phyloP scores from a whole-genome alignment of 148 eudicot species.

The Nepenthes gracilis region DNA sequence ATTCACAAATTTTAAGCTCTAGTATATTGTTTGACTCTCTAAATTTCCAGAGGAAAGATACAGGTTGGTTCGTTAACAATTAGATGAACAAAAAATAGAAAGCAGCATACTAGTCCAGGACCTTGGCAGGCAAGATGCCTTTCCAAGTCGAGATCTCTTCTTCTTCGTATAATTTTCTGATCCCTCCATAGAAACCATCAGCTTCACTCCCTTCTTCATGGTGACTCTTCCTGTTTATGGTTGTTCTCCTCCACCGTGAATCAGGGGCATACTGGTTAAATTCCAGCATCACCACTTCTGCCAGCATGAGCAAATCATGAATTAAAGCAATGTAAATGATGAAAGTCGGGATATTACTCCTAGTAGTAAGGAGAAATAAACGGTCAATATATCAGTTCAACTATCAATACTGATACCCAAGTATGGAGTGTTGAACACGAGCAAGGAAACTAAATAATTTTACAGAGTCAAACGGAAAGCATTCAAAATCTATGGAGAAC shows the following conservation, averaged over 20 bases:
- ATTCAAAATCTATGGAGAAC: too few species aligned
- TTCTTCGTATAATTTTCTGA: constrained; percentile 46
- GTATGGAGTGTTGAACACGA: too few species aligned
- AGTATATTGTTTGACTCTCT: too few species aligned
- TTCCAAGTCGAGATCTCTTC: constrained; percentile 66
- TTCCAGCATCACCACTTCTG: constrained; percentile 64
- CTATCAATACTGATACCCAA: too few species aligned
- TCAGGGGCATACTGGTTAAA: constrained; percentile 68
- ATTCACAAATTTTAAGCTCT: too few species aligned
- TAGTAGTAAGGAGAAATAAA: neutral
- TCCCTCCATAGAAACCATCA: constrained; percentile 84
- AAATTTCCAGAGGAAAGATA: too few species aligned
- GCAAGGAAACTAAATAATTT: too few species aligned
- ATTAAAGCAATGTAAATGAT: neutral
- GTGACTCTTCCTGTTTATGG: constrained; percentile 46
- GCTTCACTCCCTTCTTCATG: constrained; percentile 69
- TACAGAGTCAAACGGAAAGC: too few species aligned
- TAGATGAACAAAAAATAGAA: too few species aligned
- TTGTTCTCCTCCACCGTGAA: constrained; percentile 64
- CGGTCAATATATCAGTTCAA: neutral
- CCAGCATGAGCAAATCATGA: constrained; percentile 4
- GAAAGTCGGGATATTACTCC: neutral
- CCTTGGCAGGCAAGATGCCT: constrained; percentile 50
- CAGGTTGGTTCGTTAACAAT: too few species aligned
- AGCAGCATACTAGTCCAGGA: constrained; percentile 25